Conservation (phyloP, 192 early-diverging fungal genomes). For the Coemansia sp. region DNA sequence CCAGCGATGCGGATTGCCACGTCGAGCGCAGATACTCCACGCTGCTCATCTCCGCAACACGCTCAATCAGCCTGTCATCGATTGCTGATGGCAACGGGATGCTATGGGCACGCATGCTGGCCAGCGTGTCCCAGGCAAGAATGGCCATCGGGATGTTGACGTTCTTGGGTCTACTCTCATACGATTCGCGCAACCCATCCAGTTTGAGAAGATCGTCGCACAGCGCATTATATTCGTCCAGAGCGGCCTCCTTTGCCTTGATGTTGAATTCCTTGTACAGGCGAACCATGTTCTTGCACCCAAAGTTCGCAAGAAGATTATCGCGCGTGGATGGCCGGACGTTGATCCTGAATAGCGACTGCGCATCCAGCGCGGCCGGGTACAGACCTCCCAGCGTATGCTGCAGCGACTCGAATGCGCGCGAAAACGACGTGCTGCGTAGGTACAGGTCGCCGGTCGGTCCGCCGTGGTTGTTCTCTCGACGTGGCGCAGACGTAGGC, state of each 20-base stretch:
- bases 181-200: slow-evolving; percentile 18
- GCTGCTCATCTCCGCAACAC: slow-evolving; percentile 14
- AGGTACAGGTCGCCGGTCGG: slow-evolving; percentile 53
- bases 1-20: slow-evolving; percentile 20
- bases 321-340: slow-evolving; percentile 38
- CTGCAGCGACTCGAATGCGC: slow-evolving; percentile 70
- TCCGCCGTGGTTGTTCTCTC: not conserved
- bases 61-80: slow-evolving; percentile 29
- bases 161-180: slow-evolving; percentile 9
- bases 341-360: slow-evolving; percentile 21
- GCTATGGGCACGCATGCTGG: slow-evolving; percentile 29
- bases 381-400: slow-evolving; percentile 63
- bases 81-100: slow-evolving; percentile 32
- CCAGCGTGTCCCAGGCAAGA: slow-evolving; percentile 21
- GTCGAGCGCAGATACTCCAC: slow-evolving; percentile 28
- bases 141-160: slow-evolving; percentile 9
- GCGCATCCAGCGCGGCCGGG: slow-evolving; percentile 26
- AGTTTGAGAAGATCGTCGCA: slow-evolving; percentile 26
- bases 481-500: slow-evolving; percentile 18
- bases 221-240: slow-evolving; percentile 24
- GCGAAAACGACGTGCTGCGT: slow-evolving; percentile 60
- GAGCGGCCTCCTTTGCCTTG: slow-evolving; percentile 1
- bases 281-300: slow-evolving; percentile 27
- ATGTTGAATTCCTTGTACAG: slow-evolving; percentile 16
- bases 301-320: slow-evolving; percentile 30